A percentile compares a stretch with the other conserved stretches of the same genome.
These are phyloP conservation scores for Salix caprea DNA, from an alignment of 345 rosid species.

Conservation along the genomic window DNA sequence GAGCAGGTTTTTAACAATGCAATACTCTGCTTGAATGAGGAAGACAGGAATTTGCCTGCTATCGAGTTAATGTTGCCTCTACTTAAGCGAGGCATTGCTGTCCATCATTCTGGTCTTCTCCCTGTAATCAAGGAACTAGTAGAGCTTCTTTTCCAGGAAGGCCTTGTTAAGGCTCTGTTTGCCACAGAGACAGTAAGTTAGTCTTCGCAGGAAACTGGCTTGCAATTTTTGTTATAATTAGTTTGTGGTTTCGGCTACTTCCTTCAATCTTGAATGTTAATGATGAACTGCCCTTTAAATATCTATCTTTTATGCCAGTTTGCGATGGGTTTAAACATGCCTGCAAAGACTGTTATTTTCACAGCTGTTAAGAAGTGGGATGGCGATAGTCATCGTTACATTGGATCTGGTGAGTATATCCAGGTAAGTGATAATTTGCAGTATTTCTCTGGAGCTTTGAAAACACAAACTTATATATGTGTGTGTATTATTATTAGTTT, in stretches of 20 bases:
- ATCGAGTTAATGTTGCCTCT: constrained; percentile 95
- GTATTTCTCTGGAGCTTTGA: not conserved
- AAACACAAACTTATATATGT: not conserved
- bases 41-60: constrained; percentile 91
- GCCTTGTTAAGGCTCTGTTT: constrained; percentile 94
- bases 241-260: not conserved
- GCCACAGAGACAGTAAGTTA: constrained; percentile 94
- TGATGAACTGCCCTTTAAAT: not conserved
- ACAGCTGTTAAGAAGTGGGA: constrained; percentile 96
- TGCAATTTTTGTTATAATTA: not conserved
- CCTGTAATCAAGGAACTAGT: constrained; percentile 97
- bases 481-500: not conserved
- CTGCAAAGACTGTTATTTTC: constrained; percentile 96
- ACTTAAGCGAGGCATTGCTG: constrained; percentile 94
- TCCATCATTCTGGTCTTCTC: constrained; percentile 98
- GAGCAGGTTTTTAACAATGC: constrained; percentile 81
- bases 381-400: constrained; percentile 93
- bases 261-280: not conserved
- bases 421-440: constrained; percentile 57
- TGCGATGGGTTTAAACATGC: constrained; percentile 99
- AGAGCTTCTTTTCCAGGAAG: constrained; percentile 99
- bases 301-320: constrained; percentile 47
- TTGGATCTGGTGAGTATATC: constrained; percentile 96
- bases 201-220: not conserved
- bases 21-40: constrained; percentile 83